Evolutionary conservation across 192 early-diverging fungal genomes (phyloP), one percentile per base, ranked within the genome.

Genomic region (Mortierella hygrophila): DNA sequence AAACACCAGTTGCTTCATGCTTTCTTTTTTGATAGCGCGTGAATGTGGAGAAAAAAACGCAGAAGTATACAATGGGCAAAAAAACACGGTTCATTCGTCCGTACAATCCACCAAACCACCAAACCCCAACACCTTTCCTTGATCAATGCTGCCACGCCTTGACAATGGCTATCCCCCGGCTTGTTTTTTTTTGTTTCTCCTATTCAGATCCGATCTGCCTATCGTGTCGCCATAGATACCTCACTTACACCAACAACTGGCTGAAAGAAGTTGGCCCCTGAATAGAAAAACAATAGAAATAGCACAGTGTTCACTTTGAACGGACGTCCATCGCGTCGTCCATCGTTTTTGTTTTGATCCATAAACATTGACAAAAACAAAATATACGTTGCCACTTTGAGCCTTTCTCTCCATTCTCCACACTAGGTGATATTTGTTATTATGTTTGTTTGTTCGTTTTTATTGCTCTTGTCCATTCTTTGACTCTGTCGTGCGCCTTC

Each of bases 261-360:
- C 44, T 46, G 44, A 15, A 13, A 13, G 10, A 46, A 46, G 44
- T 46, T 46, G 44, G 3, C 44, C 44, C 44, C 15, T 46, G 11
- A 46, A 15, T 0, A 52, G 0, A 52, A 52, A 5, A 52, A 65
- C 0, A 35, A 65, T 3, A 15, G 0, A 15, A 15, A 15, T 29
- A 65, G 60, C 60, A 32, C 60, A 32, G 29, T 65, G 60, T 65
- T 65, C 60, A 65, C 60, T 65, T 65, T 65, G 60, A 32, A 26
- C 60, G 9, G 1, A 65, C 29, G 29, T 65, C 11, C 60, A 65
- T 65, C 60, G 60, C 49, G 49, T 40, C 38, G 49, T 40, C 38
- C 18, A 6, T 52, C 23, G 20, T 54, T 55, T 18, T 26, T 23
- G 20, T 52, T 52, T 52, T 52, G 15, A 10, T 52, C 5, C 18